Conservation (phyloP, 2,329 filamentous ascomycete species). For the Xylaria sp. region DNA sequence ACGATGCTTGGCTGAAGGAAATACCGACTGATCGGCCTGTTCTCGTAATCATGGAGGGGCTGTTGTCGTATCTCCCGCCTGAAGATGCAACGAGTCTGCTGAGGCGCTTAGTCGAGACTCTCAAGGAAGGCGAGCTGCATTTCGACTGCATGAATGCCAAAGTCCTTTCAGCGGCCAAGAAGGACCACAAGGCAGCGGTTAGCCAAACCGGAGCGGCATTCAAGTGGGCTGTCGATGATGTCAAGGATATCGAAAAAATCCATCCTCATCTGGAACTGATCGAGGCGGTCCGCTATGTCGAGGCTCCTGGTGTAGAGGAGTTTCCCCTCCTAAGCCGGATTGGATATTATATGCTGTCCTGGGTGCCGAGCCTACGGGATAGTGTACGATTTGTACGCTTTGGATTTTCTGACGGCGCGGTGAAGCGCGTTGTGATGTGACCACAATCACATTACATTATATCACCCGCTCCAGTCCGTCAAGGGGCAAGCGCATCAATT, state of each 20-base stretch:
- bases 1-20: slow-evolving; percentile 47
- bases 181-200: slow-evolving; percentile 34
- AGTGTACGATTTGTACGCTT: slow-evolving; percentile 34
- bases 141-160: slow-evolving; percentile 43
- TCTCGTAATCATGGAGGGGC: slow-evolving; percentile 50
- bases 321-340: slow-evolving; percentile 23
- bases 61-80: slow-evolving; percentile 48
- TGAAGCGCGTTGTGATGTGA: neutral
- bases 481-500: neutral
- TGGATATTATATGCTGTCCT: slow-evolving; percentile 29
- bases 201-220: slow-evolving; percentile 41
- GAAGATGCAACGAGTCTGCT: slow-evolving; percentile 44
- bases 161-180: slow-evolving; percentile 24
- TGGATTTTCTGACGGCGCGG: slow-evolving; percentile 15
- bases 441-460: neutral
- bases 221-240: slow-evolving; percentile 45
- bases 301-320: slow-evolving; percentile 29
- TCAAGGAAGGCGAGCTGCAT: slow-evolving; percentile 47
- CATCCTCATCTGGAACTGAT: slow-evolving; percentile 41
- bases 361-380: slow-evolving; percentile 35
- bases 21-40: slow-evolving; percentile 50
- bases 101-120: slow-evolving; percentile 42
- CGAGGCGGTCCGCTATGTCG: slow-evolving; percentile 33
- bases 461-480: neutral
- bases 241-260: slow-evolving; percentile 39